A percentile compares a stretch with the other conserved stretches of the same genome.
Conservation (phyloP, 2,329 filamentous ascomycete species). For the Anisogramma anomala region DNA sequence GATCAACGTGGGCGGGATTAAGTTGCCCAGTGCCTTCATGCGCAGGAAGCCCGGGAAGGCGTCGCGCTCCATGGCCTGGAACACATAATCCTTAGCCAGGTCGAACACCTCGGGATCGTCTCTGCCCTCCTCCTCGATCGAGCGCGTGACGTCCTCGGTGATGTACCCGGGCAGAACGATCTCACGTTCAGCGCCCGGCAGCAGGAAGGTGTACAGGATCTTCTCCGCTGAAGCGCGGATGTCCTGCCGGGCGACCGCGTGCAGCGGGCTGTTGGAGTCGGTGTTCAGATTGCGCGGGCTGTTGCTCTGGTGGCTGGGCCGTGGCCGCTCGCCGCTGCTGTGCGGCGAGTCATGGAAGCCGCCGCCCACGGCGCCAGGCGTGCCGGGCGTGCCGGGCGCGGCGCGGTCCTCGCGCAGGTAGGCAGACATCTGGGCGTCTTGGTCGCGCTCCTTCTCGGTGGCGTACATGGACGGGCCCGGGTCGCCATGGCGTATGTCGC, state of each 20-base stretch:
- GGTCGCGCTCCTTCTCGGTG: conserved; percentile 61
- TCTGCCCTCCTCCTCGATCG: conserved; percentile 81
- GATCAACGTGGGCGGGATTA: conserved; percentile 83
- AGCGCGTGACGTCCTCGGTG: conserved; percentile 69
- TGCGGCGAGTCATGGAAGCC: conserved; percentile 44
- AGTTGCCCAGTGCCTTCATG: conserved; percentile 88
- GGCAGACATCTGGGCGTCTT: conserved; percentile 83
- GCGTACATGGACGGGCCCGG: conserved; percentile 52
- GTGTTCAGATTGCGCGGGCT: conserved; percentile 51
- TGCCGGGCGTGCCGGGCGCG: conserved; percentile 1
- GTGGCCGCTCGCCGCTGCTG: conserved; percentile 36
- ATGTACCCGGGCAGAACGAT: conserved; percentile 87
- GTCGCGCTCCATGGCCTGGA: conserved; percentile 98
- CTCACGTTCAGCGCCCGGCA: conserved; percentile 91
- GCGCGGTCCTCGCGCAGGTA: conserved; percentile 59
- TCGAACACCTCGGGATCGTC: conserved; percentile 98
- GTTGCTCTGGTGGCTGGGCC: conserved; percentile 44
- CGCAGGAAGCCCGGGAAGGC: conserved; percentile 96
- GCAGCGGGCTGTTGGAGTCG: conserved; percentile 71
- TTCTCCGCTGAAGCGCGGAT: conserved; percentile 91
- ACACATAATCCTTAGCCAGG: conserved; percentile 95
- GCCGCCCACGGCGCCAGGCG: conserved; percentile 26
- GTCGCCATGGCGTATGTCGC: conserved; percentile 50
- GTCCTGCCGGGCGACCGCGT: conserved; percentile 78
- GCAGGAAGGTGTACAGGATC: conserved; percentile 94